phyloP scores from a whole-genome alignment of 257 asterid species.

The Oldenlandia corymbosa region DNA sequence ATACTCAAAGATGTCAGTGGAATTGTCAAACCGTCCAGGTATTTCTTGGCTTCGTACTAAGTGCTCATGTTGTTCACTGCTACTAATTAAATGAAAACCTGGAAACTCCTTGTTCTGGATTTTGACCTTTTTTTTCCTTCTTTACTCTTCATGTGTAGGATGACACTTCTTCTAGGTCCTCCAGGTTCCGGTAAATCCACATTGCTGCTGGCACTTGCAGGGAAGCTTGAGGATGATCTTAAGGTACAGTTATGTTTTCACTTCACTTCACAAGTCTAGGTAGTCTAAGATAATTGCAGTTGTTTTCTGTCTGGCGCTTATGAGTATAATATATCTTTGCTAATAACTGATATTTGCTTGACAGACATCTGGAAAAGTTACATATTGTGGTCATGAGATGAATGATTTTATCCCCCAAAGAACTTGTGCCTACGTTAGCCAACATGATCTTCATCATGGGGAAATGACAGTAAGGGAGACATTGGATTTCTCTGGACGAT shows the following conservation, averaged over 20 bases:
- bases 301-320: neutral
- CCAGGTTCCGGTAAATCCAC: slow-evolving; percentile 91
- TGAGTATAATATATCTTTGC: no score
- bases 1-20: slow-evolving; percentile 72
- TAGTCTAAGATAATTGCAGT: neutral
- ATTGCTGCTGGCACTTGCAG: slow-evolving; percentile 76
- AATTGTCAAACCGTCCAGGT: slow-evolving; percentile 77
- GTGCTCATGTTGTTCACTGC: neutral
- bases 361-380: slow-evolving; percentile 37
- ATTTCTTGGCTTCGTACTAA: no score
- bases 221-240: slow-evolving; percentile 21
- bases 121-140: neutral
- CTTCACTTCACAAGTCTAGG: no score
- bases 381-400: slow-evolving; percentile 85
- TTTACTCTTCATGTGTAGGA: slow-evolving; percentile 32
- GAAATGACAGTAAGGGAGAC: slow-evolving; percentile 96
- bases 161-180: slow-evolving; percentile 96
- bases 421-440: slow-evolving; percentile 84
- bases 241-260: neutral
- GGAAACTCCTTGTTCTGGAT: neutral
- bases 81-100: neutral
- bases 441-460: slow-evolving; percentile 84
- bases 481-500: slow-evolving; percentile 71
- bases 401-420: slow-evolving; percentile 77
- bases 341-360: neutral